Evolutionary conservation across 495 filamentous ascomycete species (phyloP).

Genomic region (Xylaria sp.): DNA sequence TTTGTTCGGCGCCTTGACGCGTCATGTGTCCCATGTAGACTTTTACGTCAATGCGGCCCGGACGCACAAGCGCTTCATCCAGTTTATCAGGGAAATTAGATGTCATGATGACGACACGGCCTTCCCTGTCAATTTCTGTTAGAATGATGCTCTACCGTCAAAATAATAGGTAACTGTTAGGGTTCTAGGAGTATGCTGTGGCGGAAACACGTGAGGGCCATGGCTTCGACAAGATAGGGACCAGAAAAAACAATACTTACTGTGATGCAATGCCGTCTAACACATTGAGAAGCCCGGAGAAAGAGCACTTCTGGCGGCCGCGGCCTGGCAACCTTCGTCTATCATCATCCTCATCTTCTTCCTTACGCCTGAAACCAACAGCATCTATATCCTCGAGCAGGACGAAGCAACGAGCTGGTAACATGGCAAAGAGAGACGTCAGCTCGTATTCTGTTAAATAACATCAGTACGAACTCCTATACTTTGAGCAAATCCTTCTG

Average conservation of each 20-base stretch:
- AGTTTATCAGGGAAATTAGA: slow-evolving; percentile 66
- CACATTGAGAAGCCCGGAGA: slow-evolving; percentile 67
- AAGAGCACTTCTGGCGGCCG: slow-evolving; percentile 38
- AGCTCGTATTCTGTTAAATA: slow-evolving; percentile 60
- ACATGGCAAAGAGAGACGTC: slow-evolving; percentile 61
- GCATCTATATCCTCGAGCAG: slow-evolving; percentile 67
- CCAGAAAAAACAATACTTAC: not conserved
- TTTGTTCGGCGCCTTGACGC: slow-evolving; percentile 33
- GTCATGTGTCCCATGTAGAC: slow-evolving; percentile 53
- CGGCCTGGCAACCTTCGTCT: not conserved
- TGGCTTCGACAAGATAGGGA: not conserved
- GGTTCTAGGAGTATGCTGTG: not conserved
- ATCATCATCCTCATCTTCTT: slow-evolving; percentile 3
- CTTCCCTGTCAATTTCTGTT: slow-evolving; percentile 45
- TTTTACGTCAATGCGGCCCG: slow-evolving; percentile 66
- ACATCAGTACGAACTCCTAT: not conserved
- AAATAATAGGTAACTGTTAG: not conserved
- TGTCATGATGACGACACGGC: slow-evolving; percentile 71
- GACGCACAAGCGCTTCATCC: slow-evolving; percentile 64
- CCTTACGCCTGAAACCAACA: slow-evolving; percentile 30
- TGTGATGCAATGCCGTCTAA: slow-evolving; percentile 67
- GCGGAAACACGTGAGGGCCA: not conserved
- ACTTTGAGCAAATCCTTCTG: too few relatives aligned
- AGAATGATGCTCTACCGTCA: not conserved
- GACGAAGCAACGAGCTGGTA: slow-evolving; percentile 63